These are phyloP conservation scores for Sporopachydermia lactativora DNA, from an alignment of 805 yeast genomes.

Conservation along the genomic window DNA sequence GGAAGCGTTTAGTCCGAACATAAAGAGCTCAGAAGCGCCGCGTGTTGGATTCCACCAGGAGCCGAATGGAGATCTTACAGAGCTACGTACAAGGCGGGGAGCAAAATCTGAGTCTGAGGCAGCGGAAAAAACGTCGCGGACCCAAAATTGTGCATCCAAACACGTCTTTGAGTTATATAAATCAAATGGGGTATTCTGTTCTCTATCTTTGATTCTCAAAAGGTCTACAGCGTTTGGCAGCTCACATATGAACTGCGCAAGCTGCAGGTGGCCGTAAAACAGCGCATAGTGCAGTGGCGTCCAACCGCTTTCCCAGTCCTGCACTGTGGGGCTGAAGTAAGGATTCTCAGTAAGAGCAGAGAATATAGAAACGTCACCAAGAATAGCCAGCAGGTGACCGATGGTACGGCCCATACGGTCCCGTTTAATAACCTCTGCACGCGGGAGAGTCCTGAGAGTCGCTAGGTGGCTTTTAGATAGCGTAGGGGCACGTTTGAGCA, in stretches of 20 bases:
- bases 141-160: slow-evolving; percentile 6
- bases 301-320: slow-evolving; percentile 73
- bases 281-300: slow-evolving; percentile 64
- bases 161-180: slow-evolving; percentile 24
- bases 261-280: slow-evolving; percentile 37
- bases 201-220: slow-evolving; percentile 50
- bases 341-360: slow-evolving; percentile 32
- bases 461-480: neutral
- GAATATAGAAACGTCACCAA: slow-evolving; percentile 34
- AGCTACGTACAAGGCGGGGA: slow-evolving; percentile 12
- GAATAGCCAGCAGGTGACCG: slow-evolving; percentile 39
- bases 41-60: slow-evolving; percentile 29
- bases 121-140: neutral
- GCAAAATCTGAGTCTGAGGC: slow-evolving; percentile 7
- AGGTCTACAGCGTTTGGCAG: slow-evolving; percentile 19
- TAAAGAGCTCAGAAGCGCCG: slow-evolving; percentile 45
- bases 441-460: neutral
- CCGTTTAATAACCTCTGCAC: slow-evolving; percentile 6
- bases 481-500: neutral
- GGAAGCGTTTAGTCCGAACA: slow-evolving; percentile 51
- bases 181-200: slow-evolving; percentile 61
- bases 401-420: slow-evolving; percentile 23
- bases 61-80: slow-evolving; percentile 5
- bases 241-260: slow-evolving; percentile 32
- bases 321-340: slow-evolving; percentile 28